These are phyloP conservation scores for Yamadazyma songkhlaensis DNA, from an alignment of 1,139 yeast species.

Conservation along the genomic window DNA sequence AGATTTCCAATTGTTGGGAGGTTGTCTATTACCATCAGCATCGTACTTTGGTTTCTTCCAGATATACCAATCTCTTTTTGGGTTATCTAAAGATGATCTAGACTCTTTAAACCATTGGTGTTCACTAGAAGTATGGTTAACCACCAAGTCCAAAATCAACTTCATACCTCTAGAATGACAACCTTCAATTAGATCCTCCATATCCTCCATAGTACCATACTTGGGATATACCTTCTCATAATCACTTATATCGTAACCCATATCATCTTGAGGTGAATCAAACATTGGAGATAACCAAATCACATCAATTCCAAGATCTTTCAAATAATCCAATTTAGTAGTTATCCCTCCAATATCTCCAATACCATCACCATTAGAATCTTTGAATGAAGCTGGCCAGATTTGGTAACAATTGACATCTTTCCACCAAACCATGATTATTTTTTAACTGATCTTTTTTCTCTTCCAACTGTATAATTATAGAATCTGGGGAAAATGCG, in stretches of 20 bases:
- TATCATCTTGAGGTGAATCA: conserved; percentile 60
- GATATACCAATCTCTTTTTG: conserved; percentile 63
- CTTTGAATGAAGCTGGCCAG: conserved; percentile 60
- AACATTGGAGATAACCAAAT: conserved; percentile 61
- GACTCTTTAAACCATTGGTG: conserved; percentile 62
- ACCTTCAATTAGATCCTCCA: conserved; percentile 46
- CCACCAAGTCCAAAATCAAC: conserved; percentile 54
- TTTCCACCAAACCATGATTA: conserved; percentile 48
- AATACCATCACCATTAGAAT: conserved; percentile 56
- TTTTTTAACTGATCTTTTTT: no score
- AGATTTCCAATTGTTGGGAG: conserved; percentile 61
- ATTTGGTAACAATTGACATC: conserved; percentile 56
- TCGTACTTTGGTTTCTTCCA: conserved; percentile 49
- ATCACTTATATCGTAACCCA: conserved; percentile 63
- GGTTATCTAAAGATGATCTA: conserved; percentile 46
- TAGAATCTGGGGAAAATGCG: no score
- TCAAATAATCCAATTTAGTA: conserved; percentile 50
- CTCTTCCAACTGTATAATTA: no score
- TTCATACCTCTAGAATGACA: conserved; percentile 50
- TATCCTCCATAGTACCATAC: conserved; percentile 54
- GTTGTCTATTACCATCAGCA: conserved; percentile 45
- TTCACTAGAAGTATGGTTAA: conserved; percentile 56
- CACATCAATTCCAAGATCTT: conserved; percentile 50
- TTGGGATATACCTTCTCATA: conserved; percentile 50
- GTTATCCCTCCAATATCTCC: conserved; percentile 58